Percentiles rank a stretch among this genome's conserved stretches.
Conservation (phyloP, 2,329 filamentous ascomycete genomes). For the Pestalotiopsis sp. region DNA sequence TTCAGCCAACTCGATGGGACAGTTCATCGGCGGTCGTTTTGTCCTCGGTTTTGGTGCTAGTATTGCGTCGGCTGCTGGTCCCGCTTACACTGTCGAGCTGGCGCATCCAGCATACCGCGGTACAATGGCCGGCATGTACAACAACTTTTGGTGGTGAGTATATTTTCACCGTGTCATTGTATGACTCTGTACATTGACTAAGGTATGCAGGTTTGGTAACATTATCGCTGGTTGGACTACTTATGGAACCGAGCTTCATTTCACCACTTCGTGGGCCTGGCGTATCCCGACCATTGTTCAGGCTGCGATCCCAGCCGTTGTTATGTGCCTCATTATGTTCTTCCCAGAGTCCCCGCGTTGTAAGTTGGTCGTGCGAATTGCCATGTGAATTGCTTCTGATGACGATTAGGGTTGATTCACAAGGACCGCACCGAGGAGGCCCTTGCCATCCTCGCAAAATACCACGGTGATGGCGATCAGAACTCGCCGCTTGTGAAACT, state of each 20-base stretch:
- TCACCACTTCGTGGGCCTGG: constrained; percentile 55
- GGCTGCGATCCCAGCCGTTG: constrained; percentile 45
- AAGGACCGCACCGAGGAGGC: constrained; percentile 60
- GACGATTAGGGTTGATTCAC: constrained; percentile 32
- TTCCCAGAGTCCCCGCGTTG: constrained; percentile 34
- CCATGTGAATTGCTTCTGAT: not conserved
- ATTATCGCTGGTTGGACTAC: constrained; percentile 58
- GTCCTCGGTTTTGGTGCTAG: constrained; percentile 60
- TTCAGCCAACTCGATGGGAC: constrained; percentile 44
- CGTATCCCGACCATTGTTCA: constrained; percentile 60
- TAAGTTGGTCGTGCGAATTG: not conserved
- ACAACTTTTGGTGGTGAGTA: constrained; percentile 42
- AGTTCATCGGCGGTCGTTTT: constrained; percentile 61
- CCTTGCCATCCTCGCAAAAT: constrained; percentile 57
- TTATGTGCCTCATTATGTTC: constrained; percentile 42
- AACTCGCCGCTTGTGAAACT: constrained; percentile 55
- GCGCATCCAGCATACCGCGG: constrained; percentile 66
- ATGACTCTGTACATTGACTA: not conserved
- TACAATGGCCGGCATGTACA: constrained; percentile 59
- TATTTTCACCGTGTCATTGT: constrained; percentile 16
- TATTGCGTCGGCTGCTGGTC: constrained; percentile 61
- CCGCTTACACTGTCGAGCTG: constrained; percentile 66
- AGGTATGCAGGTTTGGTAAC: constrained; percentile 41
- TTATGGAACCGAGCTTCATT: constrained; percentile 39
- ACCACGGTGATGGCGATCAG: constrained; percentile 60